Percentiles rank a stretch among this genome's conserved stretches.
Conservation (phyloP, 176 grass and related monocot genomes). For the Lolium rigidum region DNA sequence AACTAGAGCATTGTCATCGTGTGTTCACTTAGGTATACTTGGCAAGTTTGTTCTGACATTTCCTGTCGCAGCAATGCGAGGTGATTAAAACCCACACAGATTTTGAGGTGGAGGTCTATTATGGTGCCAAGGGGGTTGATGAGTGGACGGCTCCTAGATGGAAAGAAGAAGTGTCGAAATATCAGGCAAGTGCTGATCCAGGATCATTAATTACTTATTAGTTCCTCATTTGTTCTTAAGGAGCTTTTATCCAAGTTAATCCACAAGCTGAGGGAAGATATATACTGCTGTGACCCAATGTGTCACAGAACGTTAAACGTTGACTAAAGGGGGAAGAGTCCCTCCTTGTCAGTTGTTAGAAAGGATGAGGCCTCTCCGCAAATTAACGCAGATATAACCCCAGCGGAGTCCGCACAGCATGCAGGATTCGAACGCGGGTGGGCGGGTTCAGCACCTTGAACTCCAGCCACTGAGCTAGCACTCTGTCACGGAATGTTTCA, state of each 20-base stretch:
- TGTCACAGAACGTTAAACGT: neutral
- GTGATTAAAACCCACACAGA: constrained; percentile 71
- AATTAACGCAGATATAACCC: no score
- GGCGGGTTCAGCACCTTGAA: no score
- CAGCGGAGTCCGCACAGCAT: no score
- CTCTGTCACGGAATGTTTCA: no score
- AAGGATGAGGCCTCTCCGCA: no score
- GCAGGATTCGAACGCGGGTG: no score
- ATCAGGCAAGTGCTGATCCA: constrained; percentile 60
- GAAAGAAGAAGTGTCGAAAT: constrained; percentile 66
- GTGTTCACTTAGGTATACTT: neutral
- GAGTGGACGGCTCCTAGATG: constrained; percentile 71
- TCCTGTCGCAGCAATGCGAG: constrained; percentile 70
- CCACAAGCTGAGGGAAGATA: neutral
- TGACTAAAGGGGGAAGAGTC: neutral
- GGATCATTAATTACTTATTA: neutral
- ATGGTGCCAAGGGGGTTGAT: constrained; percentile 76
- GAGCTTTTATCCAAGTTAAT: constrained; percentile 25
- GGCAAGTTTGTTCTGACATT: constrained; percentile 13
- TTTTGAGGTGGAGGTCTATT: constrained; percentile 72
- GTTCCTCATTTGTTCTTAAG: constrained; percentile 29
- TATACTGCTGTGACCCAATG: neutral
- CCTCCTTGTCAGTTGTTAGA: no score
- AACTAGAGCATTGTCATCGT: neutral
- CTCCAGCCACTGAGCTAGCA: no score